Conservation (phyloP, 2,329 filamentous ascomycete genomes). For the Pseudogymnoascus verrucosus region DNA sequence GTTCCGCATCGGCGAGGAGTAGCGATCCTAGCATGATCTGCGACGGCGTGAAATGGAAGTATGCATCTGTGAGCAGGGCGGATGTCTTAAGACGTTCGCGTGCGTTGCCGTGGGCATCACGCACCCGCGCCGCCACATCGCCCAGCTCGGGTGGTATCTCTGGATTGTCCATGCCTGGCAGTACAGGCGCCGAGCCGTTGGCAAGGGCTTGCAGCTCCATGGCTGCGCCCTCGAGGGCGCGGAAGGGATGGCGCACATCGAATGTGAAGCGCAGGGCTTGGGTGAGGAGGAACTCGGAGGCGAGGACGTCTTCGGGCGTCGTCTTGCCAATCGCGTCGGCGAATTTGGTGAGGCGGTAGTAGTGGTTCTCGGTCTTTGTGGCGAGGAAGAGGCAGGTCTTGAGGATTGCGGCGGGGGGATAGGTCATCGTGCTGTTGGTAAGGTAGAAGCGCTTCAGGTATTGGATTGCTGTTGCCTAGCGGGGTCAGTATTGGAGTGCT, state of each 20-base stretch:
- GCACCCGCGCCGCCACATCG: constrained; percentile 35
- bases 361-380: constrained; percentile 83
- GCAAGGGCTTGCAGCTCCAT: constrained; percentile 70
- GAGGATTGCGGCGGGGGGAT: constrained; percentile 81
- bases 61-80: constrained; percentile 84
- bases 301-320: constrained; percentile 73
- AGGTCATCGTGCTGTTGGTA: constrained; percentile 92
- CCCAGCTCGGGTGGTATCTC: not conserved
- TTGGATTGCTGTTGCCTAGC: constrained; percentile 30
- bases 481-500: constrained; percentile 31
- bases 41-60: constrained; percentile 90
- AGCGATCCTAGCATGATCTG: constrained; percentile 88
- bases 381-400: constrained; percentile 89
- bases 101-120: constrained; percentile 62
- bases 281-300: constrained; percentile 85
- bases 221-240: constrained; percentile 75
- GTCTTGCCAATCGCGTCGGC: constrained; percentile 61
- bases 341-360: constrained; percentile 52
- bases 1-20: constrained; percentile 61
- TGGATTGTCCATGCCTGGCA: constrained; percentile 14
- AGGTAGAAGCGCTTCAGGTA: constrained; percentile 94
- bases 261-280: constrained; percentile 91
- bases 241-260: constrained; percentile 84
- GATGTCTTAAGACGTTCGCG: constrained; percentile 69
- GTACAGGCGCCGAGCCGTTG: constrained; percentile 32